These are phyloP conservation scores for Stagonosporopsis vannaccii DNA, from an alignment of 2,329 filamentous ascomycete species.

Conservation along the genomic window DNA sequence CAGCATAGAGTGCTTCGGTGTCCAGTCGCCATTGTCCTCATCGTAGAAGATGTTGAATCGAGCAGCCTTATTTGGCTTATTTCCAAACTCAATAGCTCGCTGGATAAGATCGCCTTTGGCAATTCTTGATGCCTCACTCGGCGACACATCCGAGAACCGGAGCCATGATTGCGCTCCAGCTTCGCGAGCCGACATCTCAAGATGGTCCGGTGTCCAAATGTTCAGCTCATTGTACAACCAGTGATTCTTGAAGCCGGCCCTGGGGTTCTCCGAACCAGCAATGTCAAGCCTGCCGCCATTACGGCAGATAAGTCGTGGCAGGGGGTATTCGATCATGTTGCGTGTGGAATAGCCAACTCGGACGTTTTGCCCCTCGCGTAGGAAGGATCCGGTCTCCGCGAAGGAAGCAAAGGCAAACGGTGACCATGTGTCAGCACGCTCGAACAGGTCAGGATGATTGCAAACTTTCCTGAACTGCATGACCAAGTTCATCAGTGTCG, in stretches of 20 bases:
- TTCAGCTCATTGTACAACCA: conserved; percentile 85
- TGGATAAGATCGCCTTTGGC: conserved; percentile 76
- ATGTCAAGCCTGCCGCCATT: conserved; percentile 78
- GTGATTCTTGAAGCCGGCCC: conserved; percentile 80
- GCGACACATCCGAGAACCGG: conserved; percentile 80
- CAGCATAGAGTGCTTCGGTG: conserved; percentile 79
- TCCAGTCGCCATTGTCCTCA: conserved; percentile 68
- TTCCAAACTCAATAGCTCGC: conserved; percentile 69
- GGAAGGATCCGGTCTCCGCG: conserved; percentile 93
- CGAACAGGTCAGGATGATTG: conserved; percentile 97
- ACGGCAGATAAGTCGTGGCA: conserved; percentile 85
- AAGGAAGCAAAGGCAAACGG: conserved; percentile 85
- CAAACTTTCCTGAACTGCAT: conserved; percentile 99
- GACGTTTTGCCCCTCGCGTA: conserved; percentile 84
- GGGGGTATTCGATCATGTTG: conserved; percentile 81
- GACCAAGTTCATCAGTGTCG: conserved; percentile 97
- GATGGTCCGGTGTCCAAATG: conserved; percentile 83
- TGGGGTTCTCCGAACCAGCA: conserved; percentile 74
- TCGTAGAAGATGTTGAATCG: conserved; percentile 73
- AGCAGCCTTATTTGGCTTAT: conserved; percentile 65
- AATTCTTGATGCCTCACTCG: conserved; percentile 73
- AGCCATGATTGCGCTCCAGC: conserved; percentile 85
- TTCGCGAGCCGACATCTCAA: conserved; percentile 68
- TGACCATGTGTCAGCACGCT: conserved; percentile 89
- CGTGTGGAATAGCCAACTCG: conserved; percentile 86